Conservation (phyloP, 176 grass and related monocot species). For the Aegilops bicornis region DNA sequence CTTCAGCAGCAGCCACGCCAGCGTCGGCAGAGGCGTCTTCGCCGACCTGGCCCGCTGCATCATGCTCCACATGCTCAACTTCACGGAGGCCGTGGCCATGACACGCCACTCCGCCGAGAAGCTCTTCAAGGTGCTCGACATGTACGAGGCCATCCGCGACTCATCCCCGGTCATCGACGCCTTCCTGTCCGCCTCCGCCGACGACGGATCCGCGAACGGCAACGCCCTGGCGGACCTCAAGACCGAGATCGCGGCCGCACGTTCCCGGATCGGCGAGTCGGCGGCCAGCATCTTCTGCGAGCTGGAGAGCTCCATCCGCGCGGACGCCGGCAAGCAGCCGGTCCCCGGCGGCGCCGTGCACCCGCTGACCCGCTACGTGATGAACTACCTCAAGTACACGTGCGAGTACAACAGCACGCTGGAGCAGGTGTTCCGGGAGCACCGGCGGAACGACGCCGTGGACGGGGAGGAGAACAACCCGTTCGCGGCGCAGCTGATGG, state of each 20-base stretch:
- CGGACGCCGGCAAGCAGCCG: constrained; percentile 55
- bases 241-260: constrained; percentile 42
- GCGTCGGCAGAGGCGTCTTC: constrained; percentile 44
- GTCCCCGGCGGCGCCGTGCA: constrained; percentile 84
- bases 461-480: constrained; percentile 24
- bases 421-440: constrained; percentile 83
- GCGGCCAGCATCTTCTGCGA: constrained; percentile 78
- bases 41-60: constrained; percentile 46
- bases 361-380: constrained; percentile 90
- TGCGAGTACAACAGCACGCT: constrained; percentile 87
- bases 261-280: constrained; percentile 53
- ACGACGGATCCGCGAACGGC: not conserved
- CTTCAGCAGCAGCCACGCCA: constrained; percentile 39
- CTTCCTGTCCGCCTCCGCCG: constrained; percentile 35
- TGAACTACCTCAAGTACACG: constrained; percentile 93
- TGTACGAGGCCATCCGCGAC: constrained; percentile 80
- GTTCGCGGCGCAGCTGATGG: constrained; percentile 67
- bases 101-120: constrained; percentile 68
- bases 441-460: not conserved
- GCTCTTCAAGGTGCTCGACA: constrained; percentile 92
- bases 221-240: constrained; percentile 46
- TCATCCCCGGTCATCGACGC: constrained; percentile 46
- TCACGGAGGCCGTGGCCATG: constrained; percentile 70
- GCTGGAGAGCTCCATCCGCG: constrained; percentile 85
- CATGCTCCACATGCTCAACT: constrained; percentile 73